Evolutionary conservation across 2,329 filamentous ascomycete genomes (phyloP).

Genomic region (Aureobasidium sp.): DNA sequence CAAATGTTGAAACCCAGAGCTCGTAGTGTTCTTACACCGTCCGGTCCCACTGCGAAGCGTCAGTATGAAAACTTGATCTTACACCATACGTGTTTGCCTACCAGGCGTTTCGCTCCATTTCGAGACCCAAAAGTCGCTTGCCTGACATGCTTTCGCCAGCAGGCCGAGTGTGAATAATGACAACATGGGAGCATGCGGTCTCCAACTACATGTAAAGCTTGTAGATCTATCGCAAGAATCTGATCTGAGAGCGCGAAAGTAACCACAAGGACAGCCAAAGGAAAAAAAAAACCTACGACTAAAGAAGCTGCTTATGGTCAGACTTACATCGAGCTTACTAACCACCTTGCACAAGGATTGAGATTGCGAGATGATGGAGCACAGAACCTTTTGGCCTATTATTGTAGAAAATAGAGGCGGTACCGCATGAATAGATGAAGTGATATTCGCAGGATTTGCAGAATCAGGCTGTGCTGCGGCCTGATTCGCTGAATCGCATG

Average conservation of each 20-base stretch:
- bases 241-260: too few relatives aligned
- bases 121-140: neutral
- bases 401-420: neutral
- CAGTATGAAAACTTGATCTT: neutral
- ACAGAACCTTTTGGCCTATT: neutral
- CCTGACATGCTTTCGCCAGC: neutral
- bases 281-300: neutral
- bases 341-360: neutral
- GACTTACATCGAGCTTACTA: neutral
- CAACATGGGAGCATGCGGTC: neutral
- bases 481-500: neutral
- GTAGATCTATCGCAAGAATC: neutral
- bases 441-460: neutral
- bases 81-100: neutral
- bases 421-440: neutral
- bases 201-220: neutral
- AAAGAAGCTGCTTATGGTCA: neutral
- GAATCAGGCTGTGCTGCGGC: neutral
- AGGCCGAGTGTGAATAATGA: neutral
- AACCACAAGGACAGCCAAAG: neutral
- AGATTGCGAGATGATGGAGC: neutral
- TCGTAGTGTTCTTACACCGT: neutral
- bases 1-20: neutral
- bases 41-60: neutral
- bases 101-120: conserved; percentile 4